Conservation (phyloP, 2,329 filamentous ascomycete species). For the Cladosporium austrohemisphaericum region DNA sequence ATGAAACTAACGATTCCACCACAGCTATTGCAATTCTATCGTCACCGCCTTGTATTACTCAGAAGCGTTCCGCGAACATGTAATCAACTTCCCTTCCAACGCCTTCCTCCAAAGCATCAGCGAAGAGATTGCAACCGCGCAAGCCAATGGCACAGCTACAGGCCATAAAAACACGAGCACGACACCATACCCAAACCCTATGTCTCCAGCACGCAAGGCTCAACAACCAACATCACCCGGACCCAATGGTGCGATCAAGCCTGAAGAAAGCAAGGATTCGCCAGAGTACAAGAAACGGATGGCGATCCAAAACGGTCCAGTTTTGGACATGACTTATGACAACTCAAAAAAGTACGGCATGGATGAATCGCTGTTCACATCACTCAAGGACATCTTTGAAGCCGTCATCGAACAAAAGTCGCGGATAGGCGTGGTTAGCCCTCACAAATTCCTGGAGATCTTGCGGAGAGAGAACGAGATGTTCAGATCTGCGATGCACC, state of each 20-base stretch:
- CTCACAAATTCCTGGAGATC: conserved; percentile 88
- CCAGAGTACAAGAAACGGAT: conserved; percentile 98
- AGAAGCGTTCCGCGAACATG: conserved; percentile 85
- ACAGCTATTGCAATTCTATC: conserved; percentile 96
- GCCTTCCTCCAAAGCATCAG: conserved; percentile 67
- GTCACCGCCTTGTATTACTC: conserved; percentile 97
- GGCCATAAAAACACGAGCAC: conserved; percentile 36
- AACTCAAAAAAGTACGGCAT: conserved; percentile 80
- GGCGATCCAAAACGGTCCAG: conserved; percentile 80
- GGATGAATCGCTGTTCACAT: conserved; percentile 91
- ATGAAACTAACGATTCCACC: neutral
- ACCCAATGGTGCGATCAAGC: conserved; percentile 57
- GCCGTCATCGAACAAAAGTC: conserved; percentile 77
- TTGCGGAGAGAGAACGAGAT: conserved; percentile 93
- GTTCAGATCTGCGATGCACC: conserved; percentile 96
- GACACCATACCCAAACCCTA: conserved; percentile 34
- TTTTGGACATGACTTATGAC: conserved; percentile 79
- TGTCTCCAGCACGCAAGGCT: conserved; percentile 43
- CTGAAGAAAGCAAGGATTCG: conserved; percentile 90
- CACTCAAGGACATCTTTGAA: conserved; percentile 93
- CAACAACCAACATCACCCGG: conserved; percentile 53
- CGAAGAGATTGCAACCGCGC: conserved; percentile 8
- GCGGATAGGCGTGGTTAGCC: conserved; percentile 85
- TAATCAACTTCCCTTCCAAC: conserved; percentile 81
- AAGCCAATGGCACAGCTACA: conserved; percentile 24